Conservation (phyloP, 352 stramenopile genomes). For the Phytopythium ostracodes region DNA sequence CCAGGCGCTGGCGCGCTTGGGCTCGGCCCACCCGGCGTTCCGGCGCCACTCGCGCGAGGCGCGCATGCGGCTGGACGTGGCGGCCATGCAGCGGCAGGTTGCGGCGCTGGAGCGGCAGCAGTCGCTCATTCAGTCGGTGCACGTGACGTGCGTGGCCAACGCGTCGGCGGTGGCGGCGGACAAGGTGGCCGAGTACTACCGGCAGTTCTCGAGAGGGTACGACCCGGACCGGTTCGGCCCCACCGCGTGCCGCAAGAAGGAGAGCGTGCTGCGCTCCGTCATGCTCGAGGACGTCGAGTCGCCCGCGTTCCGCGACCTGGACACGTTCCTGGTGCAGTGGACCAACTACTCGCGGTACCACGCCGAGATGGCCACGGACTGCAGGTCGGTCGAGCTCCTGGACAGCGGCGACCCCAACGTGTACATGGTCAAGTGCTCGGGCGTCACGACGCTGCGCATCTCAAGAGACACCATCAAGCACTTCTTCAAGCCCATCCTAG, state of each 20-base stretch:
- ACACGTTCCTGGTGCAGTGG: constrained; percentile 54
- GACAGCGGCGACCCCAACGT: constrained; percentile 26
- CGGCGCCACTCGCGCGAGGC: constrained; percentile 26
- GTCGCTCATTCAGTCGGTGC: constrained; percentile 34
- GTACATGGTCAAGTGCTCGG: constrained; percentile 38
- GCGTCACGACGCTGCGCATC: constrained; percentile 45
- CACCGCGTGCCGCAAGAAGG: constrained; percentile 15
- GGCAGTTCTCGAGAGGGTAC: constrained; percentile 40
- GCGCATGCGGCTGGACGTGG: constrained; percentile 24
- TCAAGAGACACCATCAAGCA: constrained; percentile 57
- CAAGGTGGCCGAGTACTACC: constrained; percentile 47
- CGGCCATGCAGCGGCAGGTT: constrained; percentile 33
- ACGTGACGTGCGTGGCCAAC: constrained; percentile 40
- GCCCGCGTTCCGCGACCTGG: constrained; percentile 39
- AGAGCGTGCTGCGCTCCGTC: constrained; percentile 40
- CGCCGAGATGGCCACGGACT: constrained; percentile 29
- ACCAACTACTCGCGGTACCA: constrained; percentile 63
- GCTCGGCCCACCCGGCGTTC: constrained; percentile 26
- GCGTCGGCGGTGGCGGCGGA: constrained; percentile 28
- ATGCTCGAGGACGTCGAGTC: constrained; percentile 49
- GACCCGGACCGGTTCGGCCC: constrained; percentile 20
- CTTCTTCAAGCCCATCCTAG: constrained; percentile 54
- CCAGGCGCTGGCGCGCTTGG: constrained; percentile 27
- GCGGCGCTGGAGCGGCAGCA: constrained; percentile 40
- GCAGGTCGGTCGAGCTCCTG: constrained; percentile 31